Evolutionary conservation across 192 early-diverging fungal genomes (phyloP), one percentile per base, ranked within the genome.

Genomic region (Diversispora epigaea): DNA sequence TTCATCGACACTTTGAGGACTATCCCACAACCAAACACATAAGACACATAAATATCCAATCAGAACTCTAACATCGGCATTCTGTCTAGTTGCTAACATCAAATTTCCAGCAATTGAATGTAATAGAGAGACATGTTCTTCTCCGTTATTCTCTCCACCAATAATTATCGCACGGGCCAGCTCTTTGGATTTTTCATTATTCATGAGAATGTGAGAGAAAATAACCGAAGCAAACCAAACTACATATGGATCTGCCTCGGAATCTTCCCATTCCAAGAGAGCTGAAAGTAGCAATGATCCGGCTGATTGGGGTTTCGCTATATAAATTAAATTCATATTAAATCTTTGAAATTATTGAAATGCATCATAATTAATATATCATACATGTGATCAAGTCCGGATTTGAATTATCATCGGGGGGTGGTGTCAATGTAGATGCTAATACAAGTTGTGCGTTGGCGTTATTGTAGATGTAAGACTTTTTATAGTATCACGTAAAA

Each of bases 191-290:
- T 87, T 84, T 7, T 81, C 68, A 73, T 97, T 93, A 67, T 89
- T 88, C 49, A 83, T 80, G 9, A 98, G 77, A 45, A 95, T 87
- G 47, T 95, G 93, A 1, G 92, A 89, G 2, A 99, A 85, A 40
- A 96, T 81, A 10, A 90, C 86, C 0, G 91, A 88, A 1, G 96
- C 92, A 83, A 96, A 97, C 96, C 96, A 98, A 6, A 88, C 83
- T 14, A 88, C 87, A 81, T 92, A 96, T 19, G 94, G 92, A 71
- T 99, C 95, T 40, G 86, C 81, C 3, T 79, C 79, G 17, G 90
- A 78, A 12, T 86, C 80, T 58, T 91, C 86, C 91, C 91, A 92
- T 73, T 92, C 88, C 10, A 96, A 86, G 47, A 98, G 80, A 4
- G 92, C 89, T 0, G 88, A 86, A 40, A 98, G 83, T n/a, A 98